Evolutionary conservation across 2,329 filamentous ascomycete genomes (phyloP).

Genomic region (Aquanectria penicillioides): DNA sequence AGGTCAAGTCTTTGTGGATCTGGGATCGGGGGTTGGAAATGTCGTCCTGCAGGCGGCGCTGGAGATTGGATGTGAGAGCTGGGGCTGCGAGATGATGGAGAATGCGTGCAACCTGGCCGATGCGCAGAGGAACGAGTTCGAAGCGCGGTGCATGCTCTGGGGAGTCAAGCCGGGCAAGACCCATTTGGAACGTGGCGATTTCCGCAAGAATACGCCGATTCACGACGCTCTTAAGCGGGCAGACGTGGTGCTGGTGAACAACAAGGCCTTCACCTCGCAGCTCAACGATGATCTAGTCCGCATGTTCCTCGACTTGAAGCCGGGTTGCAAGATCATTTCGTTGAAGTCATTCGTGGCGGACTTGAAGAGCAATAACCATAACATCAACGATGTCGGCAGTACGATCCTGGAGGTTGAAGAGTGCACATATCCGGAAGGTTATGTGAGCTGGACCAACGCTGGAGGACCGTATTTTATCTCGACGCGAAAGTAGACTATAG

Average conservation of each 20-base stretch:
- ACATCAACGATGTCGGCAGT: conserved; percentile 80
- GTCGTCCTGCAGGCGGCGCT: conserved; percentile 94
- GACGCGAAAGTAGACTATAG: conserved; percentile 69
- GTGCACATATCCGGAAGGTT: conserved; percentile 69
- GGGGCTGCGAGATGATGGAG: conserved; percentile 96
- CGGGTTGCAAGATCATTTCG: conserved; percentile 89
- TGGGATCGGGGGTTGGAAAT: conserved; percentile 96
- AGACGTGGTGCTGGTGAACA: conserved; percentile 97
- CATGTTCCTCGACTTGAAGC: conserved; percentile 93
- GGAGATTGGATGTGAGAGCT: conserved; percentile 92
- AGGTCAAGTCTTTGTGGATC: conserved; percentile 88
- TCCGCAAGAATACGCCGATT: conserved; percentile 78
- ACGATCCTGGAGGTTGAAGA: conserved; percentile 83
- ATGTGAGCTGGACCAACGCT: conserved; percentile 92
- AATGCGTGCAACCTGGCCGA: conserved; percentile 87
- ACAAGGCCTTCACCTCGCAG: conserved; percentile 91
- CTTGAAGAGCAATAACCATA: conserved; percentile 78
- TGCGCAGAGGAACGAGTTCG: conserved; percentile 84
- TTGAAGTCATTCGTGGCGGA: conserved; percentile 90
- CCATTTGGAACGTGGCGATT: conserved; percentile 85
- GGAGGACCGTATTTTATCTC: conserved; percentile 90
- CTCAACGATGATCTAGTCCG: conserved; percentile 87
- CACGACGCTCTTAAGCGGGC: conserved; percentile 80
- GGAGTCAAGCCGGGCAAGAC: conserved; percentile 83
- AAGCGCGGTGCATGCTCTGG: conserved; percentile 88